A percentile compares a stretch with the other conserved stretches of the same genome.
Evolutionary conservation across 83 land plant genomes (phyloP).

Genomic region (Diphasiastrum complanatum): DNA sequence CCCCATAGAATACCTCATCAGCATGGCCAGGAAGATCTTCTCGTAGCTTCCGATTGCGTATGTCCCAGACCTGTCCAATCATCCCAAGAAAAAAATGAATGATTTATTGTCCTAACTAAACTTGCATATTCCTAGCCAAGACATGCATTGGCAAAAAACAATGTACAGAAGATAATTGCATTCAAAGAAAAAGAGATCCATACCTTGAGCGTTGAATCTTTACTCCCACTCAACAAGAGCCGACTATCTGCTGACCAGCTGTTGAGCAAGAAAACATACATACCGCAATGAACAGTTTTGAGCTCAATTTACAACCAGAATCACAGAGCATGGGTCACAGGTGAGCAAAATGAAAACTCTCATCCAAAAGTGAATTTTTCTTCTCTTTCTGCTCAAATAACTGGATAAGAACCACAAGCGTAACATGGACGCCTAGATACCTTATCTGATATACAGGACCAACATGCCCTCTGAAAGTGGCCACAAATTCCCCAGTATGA

Average conservation of each 20-base stretch:
- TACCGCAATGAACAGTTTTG: too few relatives aligned
- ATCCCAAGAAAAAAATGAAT: not conserved
- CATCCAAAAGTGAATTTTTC: too few relatives aligned
- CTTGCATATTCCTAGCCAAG: not conserved
- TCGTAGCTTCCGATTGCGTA: conserved; percentile 66
- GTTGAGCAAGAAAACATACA: conserved; percentile 16
- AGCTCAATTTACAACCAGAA: not conserved
- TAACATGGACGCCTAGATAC: conserved; percentile 31
- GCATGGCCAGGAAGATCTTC: conserved; percentile 99
- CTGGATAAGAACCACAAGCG: too few relatives aligned
- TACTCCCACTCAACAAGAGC: conserved; percentile 93
- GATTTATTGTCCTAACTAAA: not conserved
- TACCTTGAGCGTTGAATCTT: conserved; percentile 96
- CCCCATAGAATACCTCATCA: conserved; percentile 65
- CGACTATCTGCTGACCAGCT: conserved; percentile 99
- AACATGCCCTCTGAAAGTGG: conserved; percentile 95
- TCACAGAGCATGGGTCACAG: not conserved
- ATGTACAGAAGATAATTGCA: not conserved
- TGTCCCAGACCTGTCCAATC: conserved; percentile 75
- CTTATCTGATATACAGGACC: conserved; percentile 97
- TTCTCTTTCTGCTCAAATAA: too few relatives aligned
- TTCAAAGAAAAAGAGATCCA: not conserved
- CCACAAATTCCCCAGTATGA: conserved; percentile 72
- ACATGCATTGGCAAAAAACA: not conserved
- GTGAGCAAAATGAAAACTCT: not conserved